Conservation (phyloP, 306 rosid species). For the Quercus mongolica region DNA sequence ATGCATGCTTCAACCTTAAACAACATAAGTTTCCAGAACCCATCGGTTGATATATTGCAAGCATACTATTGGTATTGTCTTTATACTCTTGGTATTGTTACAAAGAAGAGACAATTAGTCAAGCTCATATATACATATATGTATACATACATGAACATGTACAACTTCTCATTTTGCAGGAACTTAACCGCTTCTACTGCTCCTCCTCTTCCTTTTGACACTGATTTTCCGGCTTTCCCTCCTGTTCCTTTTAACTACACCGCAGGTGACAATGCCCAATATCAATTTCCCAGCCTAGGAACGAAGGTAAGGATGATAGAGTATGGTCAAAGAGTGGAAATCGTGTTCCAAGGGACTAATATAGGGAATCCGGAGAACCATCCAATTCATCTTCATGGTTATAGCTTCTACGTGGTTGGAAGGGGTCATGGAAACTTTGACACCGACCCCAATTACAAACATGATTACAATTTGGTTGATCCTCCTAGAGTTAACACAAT, state of each 20-base stretch:
- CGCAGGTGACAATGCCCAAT: not conserved
- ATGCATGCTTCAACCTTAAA: constrained; percentile 33
- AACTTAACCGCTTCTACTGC: not conserved
- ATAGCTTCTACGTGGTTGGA: constrained; percentile 34
- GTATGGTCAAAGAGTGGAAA: constrained; percentile 16
- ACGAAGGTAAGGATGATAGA: constrained; percentile 10
- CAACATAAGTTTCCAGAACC: constrained; percentile 32
- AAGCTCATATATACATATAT: too few species aligned
- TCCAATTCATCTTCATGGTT: constrained; percentile 42
- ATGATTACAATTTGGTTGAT: constrained; percentile 27
- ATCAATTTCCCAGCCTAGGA: not conserved
- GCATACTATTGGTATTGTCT: constrained; percentile 32
- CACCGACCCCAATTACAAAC: not conserved
- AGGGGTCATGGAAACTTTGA: constrained; percentile 27
- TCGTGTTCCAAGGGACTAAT: constrained; percentile 32
- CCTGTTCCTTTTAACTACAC: constrained; percentile 17
- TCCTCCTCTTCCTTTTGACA: not conserved
- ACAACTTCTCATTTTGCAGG: too few species aligned
- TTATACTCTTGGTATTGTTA: not conserved
- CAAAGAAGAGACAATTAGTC: too few species aligned
- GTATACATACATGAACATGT: too few species aligned
- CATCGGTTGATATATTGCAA: constrained; percentile 18
- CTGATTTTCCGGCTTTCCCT: not conserved
- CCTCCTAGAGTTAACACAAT: constrained; percentile 27
- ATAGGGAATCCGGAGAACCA: constrained; percentile 34